Conservation (phyloP, 192 early-diverging fungal genomes). For the Polychytrium aggregatum region DNA sequence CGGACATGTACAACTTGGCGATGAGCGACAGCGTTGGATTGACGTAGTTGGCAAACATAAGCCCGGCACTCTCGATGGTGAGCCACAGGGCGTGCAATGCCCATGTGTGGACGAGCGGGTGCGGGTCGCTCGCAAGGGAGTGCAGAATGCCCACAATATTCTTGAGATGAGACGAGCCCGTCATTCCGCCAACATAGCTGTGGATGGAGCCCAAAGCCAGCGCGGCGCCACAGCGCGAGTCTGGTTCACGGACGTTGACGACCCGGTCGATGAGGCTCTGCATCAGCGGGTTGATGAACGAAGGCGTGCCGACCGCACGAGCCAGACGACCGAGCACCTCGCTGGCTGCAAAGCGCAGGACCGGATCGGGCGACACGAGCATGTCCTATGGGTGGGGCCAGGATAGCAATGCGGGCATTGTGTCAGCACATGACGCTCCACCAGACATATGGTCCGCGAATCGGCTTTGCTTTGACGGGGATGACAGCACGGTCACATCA, state of each 20-base stretch:
- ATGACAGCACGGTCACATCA: too few species aligned
- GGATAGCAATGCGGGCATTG: too few species aligned
- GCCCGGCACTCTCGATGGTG: conserved; percentile 76
- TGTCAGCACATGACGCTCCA: too few species aligned
- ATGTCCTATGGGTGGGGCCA: conserved; percentile 41
- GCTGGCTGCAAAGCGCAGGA: conserved; percentile 63
- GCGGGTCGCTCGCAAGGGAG: conserved; percentile 80
- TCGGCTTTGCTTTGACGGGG: too few species aligned
- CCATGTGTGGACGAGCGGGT: conserved; percentile 92
- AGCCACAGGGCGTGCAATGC: conserved; percentile 74
- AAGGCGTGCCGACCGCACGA: conserved; percentile 45
- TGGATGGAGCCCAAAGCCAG: conserved; percentile 84
- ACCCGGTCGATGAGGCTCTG: conserved; percentile 74
- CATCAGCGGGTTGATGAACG: conserved; percentile 60
- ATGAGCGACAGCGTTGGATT: conserved; percentile 74
- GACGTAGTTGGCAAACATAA: conserved; percentile 85
- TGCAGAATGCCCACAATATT: conserved; percentile 83
- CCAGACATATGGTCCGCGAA: too few species aligned
- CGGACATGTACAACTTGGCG: conserved; percentile 81
- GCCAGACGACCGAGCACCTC: conserved; percentile 75
- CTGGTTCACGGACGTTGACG: conserved; percentile 84
- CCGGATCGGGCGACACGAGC: conserved; percentile 54
- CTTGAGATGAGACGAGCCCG: conserved; percentile 66
- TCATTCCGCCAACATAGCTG: conserved; percentile 80
- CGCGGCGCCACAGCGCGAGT: conserved; percentile 84